Base-by-base conservation (phyloP, 257 asterid genomes). In the Solanum chilense region DNA sequence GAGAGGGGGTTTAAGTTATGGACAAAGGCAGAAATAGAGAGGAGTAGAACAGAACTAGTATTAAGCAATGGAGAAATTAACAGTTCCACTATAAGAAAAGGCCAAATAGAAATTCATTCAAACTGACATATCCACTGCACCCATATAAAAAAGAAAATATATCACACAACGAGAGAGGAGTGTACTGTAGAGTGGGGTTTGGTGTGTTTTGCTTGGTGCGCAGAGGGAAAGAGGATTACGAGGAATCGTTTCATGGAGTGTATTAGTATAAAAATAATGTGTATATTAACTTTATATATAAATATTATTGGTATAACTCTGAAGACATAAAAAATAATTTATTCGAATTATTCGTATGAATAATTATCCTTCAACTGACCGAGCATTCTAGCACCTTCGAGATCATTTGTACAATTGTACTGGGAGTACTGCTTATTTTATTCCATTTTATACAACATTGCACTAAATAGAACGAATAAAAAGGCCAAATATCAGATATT, bases 101-200 rank as follows among this genome's bases (percentile, higher is more conserved):
- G 89, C 86, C 88, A 90, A 85, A 73, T 35, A 71, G 69, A 81
- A 85, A 87, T 90, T 88, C 88, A 85, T 86, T 90, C 90, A 89
- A 87, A 87, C 92, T 88, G 91, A 89, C 92, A 88, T 87, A 88
- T 87, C 83, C 87, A 68, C 85, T 81, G 31, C 47, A 83, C 89
- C 87, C 23, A 3, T 16, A 84, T 2, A 80, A 3, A 71, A 86
- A 78, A 1, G 80, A 3, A 62, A 80, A 78, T 33, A 86, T 0
- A 3, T 47, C 45, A 82, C 29, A 15, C 13, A 45, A 27, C 60
- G 83, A 86, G 87, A 68, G 88, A 84, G 29, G 15, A 70, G 44
- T 69, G 20, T 23, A 29, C 13, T 7, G 45, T 10, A 35, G 5
- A 73, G 77, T 35, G 11, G 14, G 70, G 31, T 74, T 74, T 44